Evolutionary conservation across 768 basidiomycete genomes (phyloP), one percentile per base, ranked within the genome.

Genomic region (Tylopilus subfusipes): DNA sequence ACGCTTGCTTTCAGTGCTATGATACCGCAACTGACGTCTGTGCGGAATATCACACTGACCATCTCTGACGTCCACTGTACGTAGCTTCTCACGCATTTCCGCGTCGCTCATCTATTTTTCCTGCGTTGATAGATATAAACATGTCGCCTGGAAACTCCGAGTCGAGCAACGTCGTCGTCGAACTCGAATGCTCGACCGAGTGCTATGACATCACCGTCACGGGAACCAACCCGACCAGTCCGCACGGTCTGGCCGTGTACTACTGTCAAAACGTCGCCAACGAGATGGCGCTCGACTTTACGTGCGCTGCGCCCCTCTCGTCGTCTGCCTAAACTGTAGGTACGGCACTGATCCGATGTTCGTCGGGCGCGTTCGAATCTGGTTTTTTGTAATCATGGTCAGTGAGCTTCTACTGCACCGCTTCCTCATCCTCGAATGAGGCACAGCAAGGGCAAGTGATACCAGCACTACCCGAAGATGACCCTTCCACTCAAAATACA

Each of bases 1-100:
- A 53, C 19, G 9, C 34, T 36, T 16, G 24, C 19, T 21, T 24
- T 14, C 36, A 77, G 70, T 78, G 76, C 57, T 76, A 76, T 55
- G 54, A 58, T 6, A 75, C 73, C 2, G n/a, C 58, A 10, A 61
- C 73, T 31, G 57, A 52, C 44, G 61, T 67, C n/a, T 75, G 75
- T 75, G 75, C 68, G 14, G 62, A 74, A 58, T 76, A 66, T 62
- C 76, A 67, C 57, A 16, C 43, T 73, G 16, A 64, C 50, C 29
- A 76, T 79, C 52, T 77, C 74, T 27, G 74, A 79, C 53, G 66
- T 78, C 12, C 75, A 75, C 52, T 77, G 72, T 75, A 48, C 36
- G 74, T 63, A 18, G 1, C 21, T 13, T 18, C 18, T 19, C n/a
- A 8, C 36, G 8, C 11, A 5, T 5, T 14, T 6, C 31, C 42